Conservation (phyloP, 306 rosid genomes). For the barrel medic (Medicago truncatula) region DNA sequence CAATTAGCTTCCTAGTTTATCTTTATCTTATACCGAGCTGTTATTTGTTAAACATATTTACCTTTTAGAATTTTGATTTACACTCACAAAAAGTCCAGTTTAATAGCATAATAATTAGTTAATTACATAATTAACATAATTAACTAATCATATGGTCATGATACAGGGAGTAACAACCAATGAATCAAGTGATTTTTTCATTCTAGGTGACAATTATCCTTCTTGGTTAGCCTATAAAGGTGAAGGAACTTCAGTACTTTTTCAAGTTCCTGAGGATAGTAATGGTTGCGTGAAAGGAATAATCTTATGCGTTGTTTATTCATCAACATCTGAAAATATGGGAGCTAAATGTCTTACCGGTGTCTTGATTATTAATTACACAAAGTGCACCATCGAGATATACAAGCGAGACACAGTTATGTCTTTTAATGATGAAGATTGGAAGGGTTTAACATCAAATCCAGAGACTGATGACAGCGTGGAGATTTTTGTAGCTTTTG, state of each 20-base stretch:
- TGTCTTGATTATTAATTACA: slow-evolving; percentile 33
- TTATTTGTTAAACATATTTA: too few relatives aligned
- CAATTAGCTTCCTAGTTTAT: too few relatives aligned
- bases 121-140: too few relatives aligned
- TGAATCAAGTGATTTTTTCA: not conserved
- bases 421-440: slow-evolving; percentile 38
- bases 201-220: slow-evolving; percentile 38
- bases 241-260: slow-evolving; percentile 8
- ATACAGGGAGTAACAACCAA: slow-evolving; percentile 13
- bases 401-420: slow-evolving; percentile 20
- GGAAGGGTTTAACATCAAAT: slow-evolving; percentile 31
- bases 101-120: not conserved
- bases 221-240: slow-evolving; percentile 26
- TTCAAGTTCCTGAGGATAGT: slow-evolving; percentile 21
- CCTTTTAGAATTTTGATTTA: too few relatives aligned
- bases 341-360: slow-evolving; percentile 1
- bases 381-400: slow-evolving; percentile 17
- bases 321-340: not conserved
- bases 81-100: too few relatives aligned
- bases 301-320: slow-evolving; percentile 31
- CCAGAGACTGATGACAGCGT: slow-evolving; percentile 6
- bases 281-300: slow-evolving; percentile 15
- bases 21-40: too few relatives aligned
- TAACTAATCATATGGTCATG: not conserved
- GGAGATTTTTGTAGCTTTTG: slow-evolving; percentile 33